Evolutionary conservation across 2,329 filamentous ascomycete species (phyloP), one percentile per base, ranked within the genome.

Genomic region (Sclerotinia borealis): DNA sequence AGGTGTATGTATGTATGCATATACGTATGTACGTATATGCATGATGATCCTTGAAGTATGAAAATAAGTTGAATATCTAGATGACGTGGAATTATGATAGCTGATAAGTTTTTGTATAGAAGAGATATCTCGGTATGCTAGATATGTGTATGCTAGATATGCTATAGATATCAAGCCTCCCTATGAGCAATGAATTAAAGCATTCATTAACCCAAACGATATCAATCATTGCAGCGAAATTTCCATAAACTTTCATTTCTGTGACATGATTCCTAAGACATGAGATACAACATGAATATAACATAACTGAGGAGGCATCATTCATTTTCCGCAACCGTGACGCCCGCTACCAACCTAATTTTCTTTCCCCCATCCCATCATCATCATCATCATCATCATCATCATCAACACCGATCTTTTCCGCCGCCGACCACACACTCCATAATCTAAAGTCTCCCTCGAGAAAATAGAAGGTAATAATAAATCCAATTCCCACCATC

Each of bases 261-360:
- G 15, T 45, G 54, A 25, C 19, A 58, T 58, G n/a, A 54, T 58
- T 58, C 54, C n/a, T 56, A 45, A 45, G 27, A 34, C 54, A 56
- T 56, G 15, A 45, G n/a, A 11, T 22, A 34, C 7, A 45, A 22
- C 25, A 55, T 25, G 34, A 45, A 17, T 10, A 36, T 22, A 58
- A 11, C 49, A 45, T 31, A 58, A 31, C 15, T 51, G 29, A 25
- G 29, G 19, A n/a, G 54, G 4, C 27, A 56, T 45, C 8, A 22
- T 58, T 36, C 54, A 19, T 45, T 34, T 43, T 34, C 15, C 25
- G 19, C 41, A 34, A 22, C 54, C 39, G n/a, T 25, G 54, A 45
- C 54, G 39, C 49, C 52, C 19, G 15, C 27, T n/a, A 13, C 27
- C 27, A 7, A 41, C 27, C 29, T 15, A n/a, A 31, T 43, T 56